Evolutionary conservation across 495 filamentous ascomycete genomes (phyloP), one percentile per base, ranked within the genome.

Genomic region (Penicillium taxi): DNA sequence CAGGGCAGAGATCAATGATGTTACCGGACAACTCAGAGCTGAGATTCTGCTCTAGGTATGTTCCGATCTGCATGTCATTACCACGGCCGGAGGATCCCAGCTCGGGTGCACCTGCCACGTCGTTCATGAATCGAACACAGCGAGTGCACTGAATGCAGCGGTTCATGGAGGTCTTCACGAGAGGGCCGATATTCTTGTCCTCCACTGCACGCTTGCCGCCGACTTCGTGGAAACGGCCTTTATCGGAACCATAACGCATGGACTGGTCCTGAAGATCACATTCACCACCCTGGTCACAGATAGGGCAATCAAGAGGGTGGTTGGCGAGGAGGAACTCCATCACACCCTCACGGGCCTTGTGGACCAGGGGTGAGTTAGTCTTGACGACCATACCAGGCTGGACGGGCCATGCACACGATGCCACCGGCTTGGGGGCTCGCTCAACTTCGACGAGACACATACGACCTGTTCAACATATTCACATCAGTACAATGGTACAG

Each of bases 161-260:
- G 69, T 96, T 98, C 91, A 98, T 98, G n/a, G 93, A 96, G 11
- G 91, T 98, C 73, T 98, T 98, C 59, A 98, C 81, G 39, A 98
- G 62, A n/a, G 91, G 91, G 5, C 91, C 91, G 47, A 98, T 95
- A 56, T 96, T 96, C 74, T 98, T 98, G 61, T 98, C 91, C 69
- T 98, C 91, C 20, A 95, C 87, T 4, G 86, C 91, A 61, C 91
- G 84, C 75, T 98, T 98, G 49, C 91, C 91, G 27, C 75, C 78
- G 45, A 86, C 67, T 67, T 98, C 91, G 61, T 98, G 91, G 66
- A 98, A 98, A 46, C 91, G 82, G 33, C 91, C 91, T 46, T 91
- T 77, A 61, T 98, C 91, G 32, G 84, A 86, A 48, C 91, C 91
- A 61, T 96, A 98, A 52, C 91, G 75, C 91, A 98, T 98, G 13